Conservation (phyloP, 495 filamentous ascomycete species). For the Aspergillus leporis region DNA sequence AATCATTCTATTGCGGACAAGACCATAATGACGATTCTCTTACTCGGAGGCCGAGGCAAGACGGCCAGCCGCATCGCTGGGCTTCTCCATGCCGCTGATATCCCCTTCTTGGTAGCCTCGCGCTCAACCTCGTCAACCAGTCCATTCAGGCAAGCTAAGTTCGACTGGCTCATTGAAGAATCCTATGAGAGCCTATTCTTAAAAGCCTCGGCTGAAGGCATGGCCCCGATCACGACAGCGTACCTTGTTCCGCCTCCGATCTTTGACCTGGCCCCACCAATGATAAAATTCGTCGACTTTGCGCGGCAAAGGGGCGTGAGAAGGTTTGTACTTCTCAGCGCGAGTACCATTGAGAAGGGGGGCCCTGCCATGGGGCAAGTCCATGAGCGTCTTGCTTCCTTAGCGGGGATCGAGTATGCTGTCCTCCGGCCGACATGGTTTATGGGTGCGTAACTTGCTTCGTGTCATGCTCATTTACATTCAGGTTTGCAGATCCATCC, state of each 20-base stretch:
- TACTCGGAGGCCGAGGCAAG: neutral
- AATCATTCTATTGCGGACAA: no score
- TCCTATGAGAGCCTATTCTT: neutral
- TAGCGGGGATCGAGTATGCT: neutral
- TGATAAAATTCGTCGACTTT: neutral
- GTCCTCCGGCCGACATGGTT: neutral
- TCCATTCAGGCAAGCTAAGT: neutral
- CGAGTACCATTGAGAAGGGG: neutral
- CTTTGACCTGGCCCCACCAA: neutral
- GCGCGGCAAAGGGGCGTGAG: neutral
- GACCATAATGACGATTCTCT: neutral
- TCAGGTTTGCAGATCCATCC: neutral
- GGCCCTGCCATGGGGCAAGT: neutral
- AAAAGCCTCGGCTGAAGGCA: neutral
- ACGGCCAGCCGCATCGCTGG: neutral
- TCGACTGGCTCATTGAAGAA: neutral
- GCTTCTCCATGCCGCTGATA: neutral
- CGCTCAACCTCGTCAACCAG: neutral
- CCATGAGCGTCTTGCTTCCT: neutral
- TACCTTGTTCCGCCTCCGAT: neutral
- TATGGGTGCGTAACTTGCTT: neutral
- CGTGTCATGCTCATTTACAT: neutral
- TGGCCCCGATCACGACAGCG: neutral
- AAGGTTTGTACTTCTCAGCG: neutral
- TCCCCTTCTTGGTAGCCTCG: neutral